Conservation (phyloP, 2,329 filamentous ascomycete genomes). For the Diaporthe citrichinensis region DNA sequence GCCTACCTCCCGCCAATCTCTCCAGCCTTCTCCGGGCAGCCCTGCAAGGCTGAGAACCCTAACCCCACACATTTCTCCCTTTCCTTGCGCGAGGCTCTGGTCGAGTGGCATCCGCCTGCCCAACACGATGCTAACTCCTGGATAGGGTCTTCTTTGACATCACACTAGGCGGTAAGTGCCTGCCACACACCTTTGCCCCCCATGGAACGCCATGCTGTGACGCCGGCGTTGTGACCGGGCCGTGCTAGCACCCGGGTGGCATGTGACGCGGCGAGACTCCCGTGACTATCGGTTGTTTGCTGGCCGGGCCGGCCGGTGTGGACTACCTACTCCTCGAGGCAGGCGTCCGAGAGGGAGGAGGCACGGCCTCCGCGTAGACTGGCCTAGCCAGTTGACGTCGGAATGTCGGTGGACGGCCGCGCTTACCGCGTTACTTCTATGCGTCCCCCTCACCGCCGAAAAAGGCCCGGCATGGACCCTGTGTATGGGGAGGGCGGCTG, state of each 20-base stretch:
- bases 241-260: background rate
- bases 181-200: background rate
- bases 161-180: constrained; percentile 77
- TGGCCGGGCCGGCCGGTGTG: background rate
- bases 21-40: background rate
- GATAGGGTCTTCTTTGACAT: constrained; percentile 53
- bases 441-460: background rate
- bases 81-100: background rate
- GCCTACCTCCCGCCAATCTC: background rate
- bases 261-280: background rate
- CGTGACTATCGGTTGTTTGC: background rate
- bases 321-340: background rate
- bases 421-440: background rate
- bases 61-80: constrained; percentile 4
- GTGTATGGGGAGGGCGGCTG: background rate
- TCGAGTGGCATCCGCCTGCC: background rate
- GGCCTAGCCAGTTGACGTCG: background rate
- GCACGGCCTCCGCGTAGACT: background rate
- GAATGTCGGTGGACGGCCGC: background rate
- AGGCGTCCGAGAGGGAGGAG: background rate
- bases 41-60: constrained; percentile 34
- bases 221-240: background rate
- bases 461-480: constrained; percentile 18
- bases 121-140: constrained; percentile 49
- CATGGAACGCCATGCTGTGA: background rate